phyloP scores from a whole-genome alignment of 228 moss, liverwort and hornwort species.

The Sphagnum fallax region DNA sequence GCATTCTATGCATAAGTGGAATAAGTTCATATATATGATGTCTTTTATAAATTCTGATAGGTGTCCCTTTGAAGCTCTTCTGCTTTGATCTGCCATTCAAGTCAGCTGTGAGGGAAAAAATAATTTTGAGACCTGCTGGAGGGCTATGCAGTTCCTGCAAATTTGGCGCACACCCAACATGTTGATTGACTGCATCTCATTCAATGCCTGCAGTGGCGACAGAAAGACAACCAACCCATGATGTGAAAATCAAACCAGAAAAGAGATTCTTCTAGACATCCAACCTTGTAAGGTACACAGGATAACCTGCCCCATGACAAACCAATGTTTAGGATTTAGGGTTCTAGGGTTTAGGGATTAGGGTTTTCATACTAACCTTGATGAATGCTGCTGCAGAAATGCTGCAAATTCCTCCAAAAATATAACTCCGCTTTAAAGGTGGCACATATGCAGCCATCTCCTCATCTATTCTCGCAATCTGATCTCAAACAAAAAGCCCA shows the following conservation, averaged over 20 bases:
- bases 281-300: too few species aligned
- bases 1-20: too few species aligned
- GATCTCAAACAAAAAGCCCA: conserved; percentile 4
- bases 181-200: conserved; percentile 63
- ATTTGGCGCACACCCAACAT: conserved; percentile 88
- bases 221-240: too few species aligned
- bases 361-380: conserved; percentile 33
- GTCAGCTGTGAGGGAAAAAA: not conserved
- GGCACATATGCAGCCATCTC: conserved; percentile 74
- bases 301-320: too few species aligned
- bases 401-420: conserved; percentile 90
- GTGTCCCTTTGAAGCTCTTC: too few species aligned
- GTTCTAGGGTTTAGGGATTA: too few species aligned
- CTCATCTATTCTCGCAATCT: conserved; percentile 83
- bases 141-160: conserved; percentile 75
- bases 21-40: too few species aligned
- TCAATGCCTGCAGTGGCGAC: conserved; percentile 39
- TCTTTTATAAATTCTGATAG: too few species aligned
- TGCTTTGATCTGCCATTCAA: too few species aligned
- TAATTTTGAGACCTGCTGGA: conserved; percentile 28
- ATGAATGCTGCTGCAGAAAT: conserved; percentile 67
- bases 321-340: too few species aligned
- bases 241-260: not conserved
- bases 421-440: conserved; percentile 63
- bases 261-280: too few species aligned